A percentile compares a stretch with the other conserved stretches of the same genome.
Conservation (phyloP, 768 basidiomycete species). For the Pleurotus pulmonarius region DNA sequence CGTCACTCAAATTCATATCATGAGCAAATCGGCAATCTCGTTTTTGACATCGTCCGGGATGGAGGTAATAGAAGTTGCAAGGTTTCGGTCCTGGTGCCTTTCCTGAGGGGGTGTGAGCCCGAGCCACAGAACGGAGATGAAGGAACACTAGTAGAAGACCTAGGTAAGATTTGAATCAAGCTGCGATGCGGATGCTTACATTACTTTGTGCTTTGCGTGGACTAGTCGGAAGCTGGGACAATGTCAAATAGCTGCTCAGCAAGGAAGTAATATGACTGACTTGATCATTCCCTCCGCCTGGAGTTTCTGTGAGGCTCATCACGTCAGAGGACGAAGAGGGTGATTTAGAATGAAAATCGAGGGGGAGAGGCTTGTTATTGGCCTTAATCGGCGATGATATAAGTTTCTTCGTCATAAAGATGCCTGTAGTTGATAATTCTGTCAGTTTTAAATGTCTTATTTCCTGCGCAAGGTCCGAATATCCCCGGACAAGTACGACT, state of each 20-base stretch:
- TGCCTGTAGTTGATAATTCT: conserved; percentile 29
- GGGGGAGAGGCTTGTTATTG: background rate
- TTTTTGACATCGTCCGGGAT: background rate
- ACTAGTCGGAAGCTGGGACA: background rate
- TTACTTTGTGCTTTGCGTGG: background rate
- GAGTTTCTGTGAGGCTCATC: background rate
- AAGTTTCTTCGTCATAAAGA: conserved; percentile 40
- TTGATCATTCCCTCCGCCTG: background rate
- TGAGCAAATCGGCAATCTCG: conserved; percentile 30
- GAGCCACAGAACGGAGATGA: background rate
- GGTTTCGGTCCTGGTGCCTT: conserved; percentile 14
- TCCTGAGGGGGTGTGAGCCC: background rate
- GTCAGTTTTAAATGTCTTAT: conserved; percentile 34
- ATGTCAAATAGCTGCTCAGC: background rate
- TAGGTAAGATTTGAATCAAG: background rate
- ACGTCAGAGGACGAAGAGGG: background rate
- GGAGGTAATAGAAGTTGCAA: conserved; percentile 41
- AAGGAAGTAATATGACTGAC: background rate
- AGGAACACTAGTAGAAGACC: background rate
- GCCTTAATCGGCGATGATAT: conserved; percentile 5
- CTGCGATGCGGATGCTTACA: too few relatives aligned
- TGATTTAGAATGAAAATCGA: background rate
- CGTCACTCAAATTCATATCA: conserved; percentile 31
- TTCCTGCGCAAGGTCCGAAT: conserved; percentile 37
- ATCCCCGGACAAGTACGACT: conserved; percentile 42